Conservation (phyloP, 179 eudicot species). For the Heliamphora pulchella region DNA sequence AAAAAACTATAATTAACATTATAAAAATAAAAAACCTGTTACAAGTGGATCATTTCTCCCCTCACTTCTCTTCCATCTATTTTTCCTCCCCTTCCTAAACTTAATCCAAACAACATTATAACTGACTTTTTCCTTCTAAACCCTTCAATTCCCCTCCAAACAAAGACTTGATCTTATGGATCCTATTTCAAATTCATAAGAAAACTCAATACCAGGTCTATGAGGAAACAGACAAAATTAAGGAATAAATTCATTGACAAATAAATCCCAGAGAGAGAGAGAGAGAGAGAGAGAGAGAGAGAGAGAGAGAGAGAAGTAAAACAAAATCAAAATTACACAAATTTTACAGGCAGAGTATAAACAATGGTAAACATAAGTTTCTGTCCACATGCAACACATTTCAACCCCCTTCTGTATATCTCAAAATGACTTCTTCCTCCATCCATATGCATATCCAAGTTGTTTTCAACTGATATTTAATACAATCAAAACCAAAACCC, state of each 20-base stretch:
- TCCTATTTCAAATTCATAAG: too few relatives aligned
- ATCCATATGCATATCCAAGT: constrained; percentile 13
- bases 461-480: not conserved
- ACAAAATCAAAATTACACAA: constrained; percentile 13
- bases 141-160: too few relatives aligned
- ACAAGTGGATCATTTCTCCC: too few relatives aligned
- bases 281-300: not conserved
- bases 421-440: not conserved
- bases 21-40: too few relatives aligned
- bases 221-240: not conserved
- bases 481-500: not conserved
- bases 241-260: not conserved
- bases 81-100: too few relatives aligned
- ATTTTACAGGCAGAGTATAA: constrained; percentile 15
- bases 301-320: not conserved
- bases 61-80: too few relatives aligned
- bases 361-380: constrained; percentile 2
- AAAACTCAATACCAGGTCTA: too few relatives aligned
- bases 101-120: too few relatives aligned
- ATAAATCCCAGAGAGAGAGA: not conserved
- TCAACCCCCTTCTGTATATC: not conserved
- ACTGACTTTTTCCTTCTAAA: too few relatives aligned
- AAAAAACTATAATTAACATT: too few relatives aligned
- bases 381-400: constrained; percentile 17
- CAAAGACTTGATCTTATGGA: too few relatives aligned